Conservation (phyloP, 2,329 filamentous ascomycete species). For the Hymenoscyphus occultus region DNA sequence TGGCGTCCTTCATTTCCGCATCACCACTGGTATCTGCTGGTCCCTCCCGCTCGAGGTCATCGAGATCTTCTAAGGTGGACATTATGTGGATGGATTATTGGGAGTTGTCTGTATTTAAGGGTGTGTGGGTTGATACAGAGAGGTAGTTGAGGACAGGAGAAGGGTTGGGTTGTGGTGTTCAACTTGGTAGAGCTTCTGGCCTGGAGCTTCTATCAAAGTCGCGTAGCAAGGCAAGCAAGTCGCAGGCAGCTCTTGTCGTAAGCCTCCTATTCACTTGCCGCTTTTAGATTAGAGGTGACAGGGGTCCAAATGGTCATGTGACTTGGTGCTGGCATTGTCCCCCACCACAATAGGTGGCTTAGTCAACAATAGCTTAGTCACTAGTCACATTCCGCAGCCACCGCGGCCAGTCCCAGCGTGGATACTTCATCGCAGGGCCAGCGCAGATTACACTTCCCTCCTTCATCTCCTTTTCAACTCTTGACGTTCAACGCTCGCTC, state of each 20-base stretch:
- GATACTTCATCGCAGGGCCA: conserved; percentile 15
- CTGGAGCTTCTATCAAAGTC: conserved; percentile 24
- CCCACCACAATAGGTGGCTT: no score
- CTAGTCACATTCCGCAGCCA: neutral
- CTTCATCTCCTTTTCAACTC: conserved; percentile 25
- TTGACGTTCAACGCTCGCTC: conserved; percentile 31
- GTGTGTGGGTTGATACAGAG: neutral
- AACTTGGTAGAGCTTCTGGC: conserved; percentile 21
- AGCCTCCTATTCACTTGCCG: neutral
- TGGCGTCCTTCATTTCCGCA: conserved; percentile 87
- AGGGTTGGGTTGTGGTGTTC: conserved; percentile 11
- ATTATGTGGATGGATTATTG: conserved; percentile 43
- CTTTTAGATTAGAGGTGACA: no score
- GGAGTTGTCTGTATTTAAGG: neutral
- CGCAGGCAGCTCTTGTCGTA: conserved; percentile 14
- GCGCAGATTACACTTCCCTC: conserved; percentile 12
- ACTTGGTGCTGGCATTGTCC: no score
- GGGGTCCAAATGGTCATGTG: no score
- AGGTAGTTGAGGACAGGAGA: conserved; percentile 5
- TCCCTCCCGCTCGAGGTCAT: conserved; percentile 67
- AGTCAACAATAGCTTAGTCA: neutral
- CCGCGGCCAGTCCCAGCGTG: no score
- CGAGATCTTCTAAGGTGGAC: conserved; percentile 75
- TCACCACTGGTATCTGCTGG: conserved; percentile 64
- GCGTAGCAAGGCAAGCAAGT: conserved; percentile 1